Base-by-base conservation (phyloP, 2,329 filamentous ascomycete species). In the Mycogone perniciosa region DNA sequence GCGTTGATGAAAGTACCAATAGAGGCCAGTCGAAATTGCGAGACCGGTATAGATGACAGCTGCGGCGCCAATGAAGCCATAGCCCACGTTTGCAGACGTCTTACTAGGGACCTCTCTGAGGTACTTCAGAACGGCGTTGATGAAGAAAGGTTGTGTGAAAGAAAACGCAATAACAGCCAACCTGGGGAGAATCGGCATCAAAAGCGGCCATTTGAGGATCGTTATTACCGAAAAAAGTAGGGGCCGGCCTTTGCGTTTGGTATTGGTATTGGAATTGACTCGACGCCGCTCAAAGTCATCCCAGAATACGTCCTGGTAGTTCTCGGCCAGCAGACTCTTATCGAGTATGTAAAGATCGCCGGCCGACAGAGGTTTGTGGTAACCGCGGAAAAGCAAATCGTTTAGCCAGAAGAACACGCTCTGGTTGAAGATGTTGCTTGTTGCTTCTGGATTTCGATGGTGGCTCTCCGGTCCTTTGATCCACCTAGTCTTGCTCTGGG, bases 1-100 rank as follows among this genome's bases (percentile, higher is more conserved):
- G 31, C 45, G 38, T 13, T 47, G 45, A 31, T 47, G 30, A 31
- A 33, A 47, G 30, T 47, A 47, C 45, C 29, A n/a, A 35, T 47
- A 47, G 11, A 47, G 26, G 27, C 45, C 45, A 5, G 35, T 33
- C 34, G 45, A 47, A 10, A 47, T 40, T 9, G 45, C 45, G 31
- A 47, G 31, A 7, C 45, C 45, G 5, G 45, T 31, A n/a, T 47
- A 47, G 35, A 47, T 47, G 37, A 47, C 26, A 11, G 39, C 10
- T 11, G 35, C 31, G 34, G 45, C 45, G 7, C 11, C 34, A 47
- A 39, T 47, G 35, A 47, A 31, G 11, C 45, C 45, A 5, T 47
- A 47, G 9, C 38, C 38, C 7, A 7, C 13, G 38, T 41, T 41
- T 11, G 7, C 38, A n/a, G 38, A n/a, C 38, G 38, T 8, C 9